Percentiles rank a stretch among this genome's conserved stretches.
phyloP scores from a whole-genome alignment of 371 early-diverging fungal genomes.

The Actinomortierella ambigua region DNA sequence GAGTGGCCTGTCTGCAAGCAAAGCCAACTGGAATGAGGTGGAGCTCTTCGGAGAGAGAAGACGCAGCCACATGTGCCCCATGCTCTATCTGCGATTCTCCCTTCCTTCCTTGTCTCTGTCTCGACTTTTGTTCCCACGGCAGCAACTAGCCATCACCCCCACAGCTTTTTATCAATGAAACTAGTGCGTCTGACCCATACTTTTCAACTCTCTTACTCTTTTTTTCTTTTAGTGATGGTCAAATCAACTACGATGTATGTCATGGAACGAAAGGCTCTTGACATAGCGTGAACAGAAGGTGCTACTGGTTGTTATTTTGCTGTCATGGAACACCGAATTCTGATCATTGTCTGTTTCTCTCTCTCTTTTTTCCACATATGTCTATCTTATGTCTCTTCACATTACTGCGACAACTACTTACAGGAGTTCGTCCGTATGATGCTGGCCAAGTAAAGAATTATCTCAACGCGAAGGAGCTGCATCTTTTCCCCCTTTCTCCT shows the following conservation, averaged over 20 bases:
- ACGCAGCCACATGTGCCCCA: no score
- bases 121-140: no score
- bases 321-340: background rate
- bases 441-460: slow-evolving; percentile 32
- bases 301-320: no score
- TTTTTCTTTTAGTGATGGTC: slow-evolving; percentile 29
- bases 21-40: no score
- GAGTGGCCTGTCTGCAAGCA: no score
- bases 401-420: background rate
- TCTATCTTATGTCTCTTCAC: background rate
- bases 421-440: slow-evolving; percentile 47
- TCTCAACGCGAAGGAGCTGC: background rate
- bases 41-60: no score
- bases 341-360: background rate
- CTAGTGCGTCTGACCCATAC: background rate
- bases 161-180: no score
- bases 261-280: no score
- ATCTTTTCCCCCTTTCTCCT: background rate
- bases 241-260: slow-evolving; percentile 44
- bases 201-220: background rate
- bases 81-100: no score
- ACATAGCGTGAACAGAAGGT: no score
- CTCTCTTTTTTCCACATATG: background rate
- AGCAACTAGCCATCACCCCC: no score
- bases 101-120: no score